Percentiles rank a stretch among this genome's conserved stretches.
Evolutionary conservation across 2,329 filamentous ascomycete genomes (phyloP).

Genomic region (Ceratocystis huliohia): DNA sequence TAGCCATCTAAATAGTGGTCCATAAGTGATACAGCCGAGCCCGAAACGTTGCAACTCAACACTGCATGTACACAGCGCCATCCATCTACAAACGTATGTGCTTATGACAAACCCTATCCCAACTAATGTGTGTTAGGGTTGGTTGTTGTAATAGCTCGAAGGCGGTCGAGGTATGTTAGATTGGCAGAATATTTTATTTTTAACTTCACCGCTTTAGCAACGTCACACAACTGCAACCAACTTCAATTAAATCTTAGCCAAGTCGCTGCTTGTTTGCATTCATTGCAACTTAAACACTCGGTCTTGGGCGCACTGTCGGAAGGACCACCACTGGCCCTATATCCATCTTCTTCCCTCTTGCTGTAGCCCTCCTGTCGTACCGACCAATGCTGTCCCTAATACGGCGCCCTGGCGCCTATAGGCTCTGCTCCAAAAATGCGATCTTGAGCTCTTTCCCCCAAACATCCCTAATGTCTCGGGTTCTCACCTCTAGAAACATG

Average conservation of each 20-base stretch:
- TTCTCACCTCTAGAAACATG: not conserved
- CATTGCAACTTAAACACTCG: no score
- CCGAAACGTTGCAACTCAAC: no score
- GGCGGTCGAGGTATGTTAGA: not conserved
- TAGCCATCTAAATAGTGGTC: no score
- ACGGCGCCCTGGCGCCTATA: conserved; percentile 9
- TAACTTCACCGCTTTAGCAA: not conserved
- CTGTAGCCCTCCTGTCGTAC: not conserved
- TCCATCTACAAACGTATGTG: no score
- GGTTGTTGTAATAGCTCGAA: not conserved
- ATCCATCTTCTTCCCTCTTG: not conserved
- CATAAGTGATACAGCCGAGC: no score
- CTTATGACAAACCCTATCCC: not conserved
- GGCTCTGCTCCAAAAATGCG: not conserved
- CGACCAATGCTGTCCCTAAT: conserved; percentile 4
- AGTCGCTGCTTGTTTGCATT: not conserved
- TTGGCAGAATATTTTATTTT: conserved; percentile 1
- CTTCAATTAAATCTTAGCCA: not conserved
- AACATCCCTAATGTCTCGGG: no score
- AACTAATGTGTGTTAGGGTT: not conserved
- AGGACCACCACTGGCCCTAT: not conserved
- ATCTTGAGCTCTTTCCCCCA: not conserved
- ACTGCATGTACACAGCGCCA: no score
- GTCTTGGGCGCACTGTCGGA: no score
- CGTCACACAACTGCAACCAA: not conserved